Evolutionary conservation across 2,329 filamentous ascomycete species (phyloP), one percentile per base, ranked within the genome.

Genomic region (Stachybotrys elegans): DNA sequence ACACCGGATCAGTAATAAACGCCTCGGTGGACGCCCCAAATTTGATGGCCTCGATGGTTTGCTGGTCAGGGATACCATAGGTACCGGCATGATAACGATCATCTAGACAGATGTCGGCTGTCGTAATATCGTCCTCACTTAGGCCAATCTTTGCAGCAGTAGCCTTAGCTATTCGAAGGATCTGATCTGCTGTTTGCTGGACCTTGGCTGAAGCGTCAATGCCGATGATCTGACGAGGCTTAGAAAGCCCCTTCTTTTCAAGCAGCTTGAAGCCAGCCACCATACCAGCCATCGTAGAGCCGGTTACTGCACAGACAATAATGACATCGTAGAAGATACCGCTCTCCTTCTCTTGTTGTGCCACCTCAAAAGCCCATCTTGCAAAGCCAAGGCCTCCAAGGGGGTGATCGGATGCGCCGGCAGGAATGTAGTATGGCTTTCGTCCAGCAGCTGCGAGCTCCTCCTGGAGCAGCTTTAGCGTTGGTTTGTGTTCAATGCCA

Each of bases 221-320:
- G 6, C 84, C 84, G 40, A 88, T 74, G 5, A 88, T 67, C 55
- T 70, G 77, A 20, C 79, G 67, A n/a, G n/a, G n/a, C 49, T 69
- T 67, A 25, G 57, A 67, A 37, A 68, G 62, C 5, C 71, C 66
- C 51, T 55, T 51, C 52, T 65, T 63, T 61, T 84, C 70, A 3
- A 75, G 65, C 20, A 85, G 67, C 66, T 85, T 86, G 61, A 87
- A 86, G 0, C 85, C 85, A 0, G 83, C 84, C 8, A 88, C 71
- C 72, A 88, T 84, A 8, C 85, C 85, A 1, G 79, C 84, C 58
- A 86, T 73, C 2, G 84, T 88, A 5, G 76, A 81, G 4, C 84
- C 85, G 1, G 84, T 87, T 2, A 87, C 84, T n/a, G 80, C 81
- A 57, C 83, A 87, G 8, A 86, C 84, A 43, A 88, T 64, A 6